These are phyloP conservation scores for Lupinus albus DNA, from an alignment of 306 rosid species.

Conservation along the genomic window DNA sequence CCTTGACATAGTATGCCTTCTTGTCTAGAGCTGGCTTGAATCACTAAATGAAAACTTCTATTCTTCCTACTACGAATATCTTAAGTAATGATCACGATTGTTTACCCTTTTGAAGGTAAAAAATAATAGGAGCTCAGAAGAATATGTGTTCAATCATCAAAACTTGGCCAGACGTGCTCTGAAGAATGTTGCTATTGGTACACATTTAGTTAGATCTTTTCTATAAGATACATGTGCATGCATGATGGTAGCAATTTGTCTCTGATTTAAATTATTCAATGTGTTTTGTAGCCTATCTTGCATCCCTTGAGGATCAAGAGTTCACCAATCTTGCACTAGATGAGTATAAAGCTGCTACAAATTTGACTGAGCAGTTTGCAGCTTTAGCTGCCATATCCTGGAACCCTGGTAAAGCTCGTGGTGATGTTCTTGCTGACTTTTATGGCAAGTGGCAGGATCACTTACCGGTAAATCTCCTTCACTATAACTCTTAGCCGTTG, in stretches of 20 bases:
- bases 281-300: conserved; percentile 75
- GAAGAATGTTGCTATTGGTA: conserved; percentile 90
- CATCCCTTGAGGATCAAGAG: conserved; percentile 62
- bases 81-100: conserved; percentile 3
- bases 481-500: conserved; percentile 15
- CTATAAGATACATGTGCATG: conserved; percentile 29
- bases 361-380: conserved; percentile 97
- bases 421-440: conserved; percentile 82
- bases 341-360: conserved; percentile 83
- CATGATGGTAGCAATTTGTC: conserved; percentile 35
- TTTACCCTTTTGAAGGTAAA: conserved; percentile 58
- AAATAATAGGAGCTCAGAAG: conserved; percentile 71
- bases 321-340: conserved; percentile 55
- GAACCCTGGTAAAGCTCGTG: conserved; percentile 84
- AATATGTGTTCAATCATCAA: conserved; percentile 70
- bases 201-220: conserved; percentile 33
- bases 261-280: background rate
- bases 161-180: conserved; percentile 90
- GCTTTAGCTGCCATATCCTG: conserved; percentile 90
- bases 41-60: conserved; percentile 30
- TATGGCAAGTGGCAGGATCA: conserved; percentile 88
- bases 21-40: conserved; percentile 35
- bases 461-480: conserved; percentile 62
- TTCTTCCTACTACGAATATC: conserved; percentile 16
- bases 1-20: conserved; percentile 62